Conservation (phyloP, 2,329 filamentous ascomycete species). For the Alternaria incomplexa region DNA sequence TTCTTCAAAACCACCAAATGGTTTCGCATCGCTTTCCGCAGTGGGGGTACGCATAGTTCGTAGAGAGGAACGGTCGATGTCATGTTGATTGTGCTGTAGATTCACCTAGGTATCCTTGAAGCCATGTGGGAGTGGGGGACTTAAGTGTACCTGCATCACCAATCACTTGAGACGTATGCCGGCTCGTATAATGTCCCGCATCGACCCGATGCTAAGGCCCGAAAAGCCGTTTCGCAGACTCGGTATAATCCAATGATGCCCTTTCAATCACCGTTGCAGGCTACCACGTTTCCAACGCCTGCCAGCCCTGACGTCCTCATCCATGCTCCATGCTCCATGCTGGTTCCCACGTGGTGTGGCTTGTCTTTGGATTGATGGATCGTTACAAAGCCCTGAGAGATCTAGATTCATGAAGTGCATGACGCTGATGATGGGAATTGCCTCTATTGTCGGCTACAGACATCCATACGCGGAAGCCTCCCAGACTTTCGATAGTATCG, state of each 20-base stretch:
- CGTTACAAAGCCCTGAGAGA: not conserved
- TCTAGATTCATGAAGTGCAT: not conserved
- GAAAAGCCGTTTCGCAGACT: not conserved
- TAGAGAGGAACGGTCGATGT: not conserved
- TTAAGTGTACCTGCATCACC: not conserved
- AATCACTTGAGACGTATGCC: not conserved
- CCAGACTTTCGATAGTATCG: not conserved
- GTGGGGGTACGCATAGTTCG: not conserved
- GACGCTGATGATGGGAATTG: not conserved
- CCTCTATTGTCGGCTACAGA: not conserved
- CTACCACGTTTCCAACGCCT: not conserved
- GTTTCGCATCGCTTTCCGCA: not conserved
- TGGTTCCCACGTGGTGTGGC: not conserved
- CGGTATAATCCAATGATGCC: not conserved
- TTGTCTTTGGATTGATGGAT: not conserved
- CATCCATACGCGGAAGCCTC: not conserved
- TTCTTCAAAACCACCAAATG: not conserved
- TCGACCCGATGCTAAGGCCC: not conserved
- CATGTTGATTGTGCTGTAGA: not conserved
- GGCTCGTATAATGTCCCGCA: not conserved
- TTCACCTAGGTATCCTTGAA: not conserved
- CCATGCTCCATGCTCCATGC: not conserved
- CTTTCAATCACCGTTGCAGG: not conserved
- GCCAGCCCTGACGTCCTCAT: not conserved
- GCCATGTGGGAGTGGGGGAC: not conserved